Percentiles rank a stretch among this genome's conserved stretches.
Evolutionary conservation across 768 basidiomycete genomes (phyloP).

Genomic region (Lactarius tabidus): DNA sequence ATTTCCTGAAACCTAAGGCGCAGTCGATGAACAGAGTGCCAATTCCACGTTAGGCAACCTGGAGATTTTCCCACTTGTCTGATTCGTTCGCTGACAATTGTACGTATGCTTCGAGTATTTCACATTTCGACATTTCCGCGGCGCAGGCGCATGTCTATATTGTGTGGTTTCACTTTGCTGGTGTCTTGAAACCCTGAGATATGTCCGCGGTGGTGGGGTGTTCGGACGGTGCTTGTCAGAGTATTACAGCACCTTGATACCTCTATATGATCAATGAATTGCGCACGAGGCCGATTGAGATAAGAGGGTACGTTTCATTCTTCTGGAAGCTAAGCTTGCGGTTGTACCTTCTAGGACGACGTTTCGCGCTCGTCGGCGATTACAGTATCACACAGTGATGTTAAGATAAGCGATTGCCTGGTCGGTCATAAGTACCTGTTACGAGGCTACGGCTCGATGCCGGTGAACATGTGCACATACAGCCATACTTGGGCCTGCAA

Average conservation of each 20-base stretch:
- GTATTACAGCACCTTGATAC: conserved; percentile 1
- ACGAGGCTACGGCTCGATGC: not conserved
- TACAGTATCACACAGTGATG: not conserved
- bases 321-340: not conserved
- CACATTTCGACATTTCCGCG: conserved; percentile 7
- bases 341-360: not conserved
- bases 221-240: not conserved
- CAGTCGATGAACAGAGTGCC: not conserved
- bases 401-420: not conserved
- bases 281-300: conserved; percentile 3
- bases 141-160: not conserved
- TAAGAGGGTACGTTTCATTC: conserved; percentile 8
- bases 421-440: not conserved
- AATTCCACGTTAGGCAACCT: not conserved
- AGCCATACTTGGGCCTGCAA: not conserved
- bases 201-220: conserved; percentile 9
- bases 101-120: not conserved
- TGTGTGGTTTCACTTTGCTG: not conserved
- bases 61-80: not conserved
- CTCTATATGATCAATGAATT: conserved; percentile 7
- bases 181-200: not conserved
- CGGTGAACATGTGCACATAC: not conserved
- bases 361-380: conserved; percentile 6
- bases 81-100: not conserved
- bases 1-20: not conserved